Base-by-base conservation (phyloP, 163 green algal species). In the Trebouxiophyceae sp. region DNA sequence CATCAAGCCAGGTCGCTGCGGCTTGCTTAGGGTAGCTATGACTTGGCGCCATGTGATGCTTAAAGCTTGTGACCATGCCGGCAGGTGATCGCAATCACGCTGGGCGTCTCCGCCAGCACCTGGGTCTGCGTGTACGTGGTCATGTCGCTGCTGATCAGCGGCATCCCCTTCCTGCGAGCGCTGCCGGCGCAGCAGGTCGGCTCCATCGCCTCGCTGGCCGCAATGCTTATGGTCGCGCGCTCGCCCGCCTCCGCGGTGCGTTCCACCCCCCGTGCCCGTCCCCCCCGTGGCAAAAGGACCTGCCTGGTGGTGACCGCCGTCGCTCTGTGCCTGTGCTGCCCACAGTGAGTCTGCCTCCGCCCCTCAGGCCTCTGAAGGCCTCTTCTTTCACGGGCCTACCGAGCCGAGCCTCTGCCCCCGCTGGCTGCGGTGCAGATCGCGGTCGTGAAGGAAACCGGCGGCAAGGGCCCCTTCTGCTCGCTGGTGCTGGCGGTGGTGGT, bases 401-500 rank as follows among this genome's bases (percentile, higher is more conserved):
- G n/a, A n/a, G n/a, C n/a, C n/a, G n/a, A n/a, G n/a, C n/a, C n/a
- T n/a, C n/a, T n/a, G n/a, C n/a, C n/a, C n/a, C 6, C 50, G 12
- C 50, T 58, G 50, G 50, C 22, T 28, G 22, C 12, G 19, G 50
- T 26, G 16, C 77, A 91, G 83, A 92, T 96, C 32, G 87, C 91
- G 4, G 87, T 96, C 39, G 61, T 95, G 28, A 86, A 86, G 57
- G 91, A 97, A 65, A 78, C 81, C 32, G 82, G 88, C n/a, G 89
- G 77, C 30, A 84, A 81, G 56, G 91, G 91, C 0, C 81, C 89
- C 2, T 96, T 89, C 78, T 87, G 77, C 60, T 80, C 77, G 16
- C 71, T 94, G 47, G 81, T 92, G 1, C 85, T 96, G 79, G 83
- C 87, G 1, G 86, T 95, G 45, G 81, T 91, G 58, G 84, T 97